Evolutionary conservation across 306 rosid species (phyloP).

Genomic region (Vigna mungo): DNA sequence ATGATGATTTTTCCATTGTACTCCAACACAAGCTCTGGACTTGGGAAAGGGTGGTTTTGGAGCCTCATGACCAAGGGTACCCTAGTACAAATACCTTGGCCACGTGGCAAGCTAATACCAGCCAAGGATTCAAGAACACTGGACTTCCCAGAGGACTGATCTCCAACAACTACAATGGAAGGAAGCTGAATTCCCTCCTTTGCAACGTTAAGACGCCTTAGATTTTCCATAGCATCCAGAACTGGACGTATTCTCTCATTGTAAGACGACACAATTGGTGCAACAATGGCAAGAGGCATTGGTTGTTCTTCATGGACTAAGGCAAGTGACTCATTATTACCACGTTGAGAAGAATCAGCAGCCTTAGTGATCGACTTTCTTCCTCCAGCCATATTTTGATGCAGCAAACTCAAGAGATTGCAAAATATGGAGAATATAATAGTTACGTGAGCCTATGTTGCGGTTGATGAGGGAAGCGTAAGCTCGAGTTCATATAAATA

Average conservation of each 20-base stretch:
- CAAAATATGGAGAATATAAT: not conserved
- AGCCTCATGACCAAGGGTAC: constrained; percentile 66
- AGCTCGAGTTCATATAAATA: constrained; percentile 19
- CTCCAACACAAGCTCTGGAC: constrained; percentile 53
- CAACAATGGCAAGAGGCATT: not conserved
- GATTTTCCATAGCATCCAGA: constrained; percentile 55
- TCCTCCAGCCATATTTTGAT: constrained; percentile 1
- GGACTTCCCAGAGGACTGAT: constrained; percentile 54
- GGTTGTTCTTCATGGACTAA: constrained; percentile 15
- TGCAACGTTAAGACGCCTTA: constrained; percentile 48
- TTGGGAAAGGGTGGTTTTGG: constrained; percentile 42
- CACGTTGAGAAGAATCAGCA: not conserved
- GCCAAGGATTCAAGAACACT: constrained; percentile 62
- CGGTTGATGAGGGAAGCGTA: not conserved
- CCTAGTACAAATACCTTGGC: constrained; percentile 73
- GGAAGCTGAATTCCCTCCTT: constrained; percentile 65
- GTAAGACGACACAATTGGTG: constrained; percentile 49
- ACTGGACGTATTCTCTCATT: constrained; percentile 55
- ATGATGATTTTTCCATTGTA: constrained; percentile 40
- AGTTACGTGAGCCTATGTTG: not conserved
- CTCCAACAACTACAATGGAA: constrained; percentile 61
- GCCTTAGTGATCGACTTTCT: not conserved
- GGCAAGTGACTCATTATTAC: not conserved
- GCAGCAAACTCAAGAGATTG: not conserved
- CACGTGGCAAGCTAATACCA: constrained; percentile 62